phyloP scores from a whole-genome alignment of 306 rosid species.

The Inga oerstediana region DNA sequence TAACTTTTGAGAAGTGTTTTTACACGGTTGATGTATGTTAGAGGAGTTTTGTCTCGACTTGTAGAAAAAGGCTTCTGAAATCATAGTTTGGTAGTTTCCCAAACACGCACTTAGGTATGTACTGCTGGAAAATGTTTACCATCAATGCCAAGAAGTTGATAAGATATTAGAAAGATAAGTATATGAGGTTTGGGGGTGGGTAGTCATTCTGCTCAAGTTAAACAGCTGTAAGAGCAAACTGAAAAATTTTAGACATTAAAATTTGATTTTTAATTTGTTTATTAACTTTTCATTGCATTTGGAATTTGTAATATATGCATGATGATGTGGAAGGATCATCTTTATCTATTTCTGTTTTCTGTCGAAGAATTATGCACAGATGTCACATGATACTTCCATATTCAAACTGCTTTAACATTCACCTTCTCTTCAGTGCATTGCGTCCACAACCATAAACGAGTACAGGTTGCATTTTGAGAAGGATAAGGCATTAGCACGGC shows the following conservation, averaged over 20 bases:
- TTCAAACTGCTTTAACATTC: slow-evolving; percentile 15
- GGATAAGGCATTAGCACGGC: slow-evolving; percentile 83
- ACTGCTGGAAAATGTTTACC: slow-evolving; percentile 13
- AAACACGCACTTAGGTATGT: no score
- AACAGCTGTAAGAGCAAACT: slow-evolving; percentile 8
- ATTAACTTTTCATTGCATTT: no score
- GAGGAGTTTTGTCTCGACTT: no score
- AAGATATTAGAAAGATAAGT: slow-evolving; percentile 3
- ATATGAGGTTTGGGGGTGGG: neutral
- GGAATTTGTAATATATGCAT: slow-evolving; percentile 19
- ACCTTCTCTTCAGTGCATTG: slow-evolving; percentile 74
- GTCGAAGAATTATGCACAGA: neutral
- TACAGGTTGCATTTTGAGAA: slow-evolving; percentile 82
- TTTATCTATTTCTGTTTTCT: neutral
- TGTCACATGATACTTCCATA: no score
- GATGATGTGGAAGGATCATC: slow-evolving; percentile 5
- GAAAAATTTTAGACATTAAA: slow-evolving; percentile 13
- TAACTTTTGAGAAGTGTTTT: no score
- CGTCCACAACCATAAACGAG: slow-evolving; percentile 84
- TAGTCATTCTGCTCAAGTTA: slow-evolving; percentile 9
- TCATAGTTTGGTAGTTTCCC: no score
- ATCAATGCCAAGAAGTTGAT: slow-evolving; percentile 33
- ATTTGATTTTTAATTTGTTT: neutral
- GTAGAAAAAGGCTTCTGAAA: no score
- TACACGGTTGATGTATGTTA: no score